These are phyloP conservation scores for Penicillium sp. DNA, from an alignment of 2,329 filamentous ascomycete genomes.

Conservation along the genomic window DNA sequence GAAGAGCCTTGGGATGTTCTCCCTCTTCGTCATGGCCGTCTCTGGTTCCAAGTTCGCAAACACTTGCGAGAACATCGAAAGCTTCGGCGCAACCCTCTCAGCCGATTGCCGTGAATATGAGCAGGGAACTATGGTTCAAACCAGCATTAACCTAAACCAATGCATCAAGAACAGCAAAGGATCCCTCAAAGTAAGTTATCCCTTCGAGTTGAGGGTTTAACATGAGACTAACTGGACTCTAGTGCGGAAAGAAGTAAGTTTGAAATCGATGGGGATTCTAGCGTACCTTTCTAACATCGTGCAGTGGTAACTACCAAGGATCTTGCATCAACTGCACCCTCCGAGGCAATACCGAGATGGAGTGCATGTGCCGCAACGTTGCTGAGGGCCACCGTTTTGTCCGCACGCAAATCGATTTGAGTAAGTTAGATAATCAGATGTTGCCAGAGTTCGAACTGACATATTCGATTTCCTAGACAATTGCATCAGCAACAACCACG, in stretches of 20 bases:
- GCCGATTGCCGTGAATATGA: slow-evolving; percentile 15
- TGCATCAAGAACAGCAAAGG: slow-evolving; percentile 21
- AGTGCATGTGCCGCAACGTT: slow-evolving; percentile 18
- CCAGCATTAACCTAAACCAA: slow-evolving; percentile 17
- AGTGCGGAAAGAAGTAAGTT: slow-evolving; percentile 21
- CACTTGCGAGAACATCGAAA: slow-evolving; percentile 17
- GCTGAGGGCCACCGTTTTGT: slow-evolving; percentile 14
- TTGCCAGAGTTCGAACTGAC: neutral
- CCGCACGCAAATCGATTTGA: slow-evolving; percentile 13
- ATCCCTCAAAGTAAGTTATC: slow-evolving; percentile 8
- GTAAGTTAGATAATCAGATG: slow-evolving; percentile 2
- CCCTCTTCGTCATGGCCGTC: slow-evolving; percentile 13
- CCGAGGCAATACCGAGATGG: slow-evolving; percentile 13
- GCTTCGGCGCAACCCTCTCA: slow-evolving; percentile 8
- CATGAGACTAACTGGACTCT: neutral
- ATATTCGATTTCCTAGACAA: slow-evolving; percentile 10
- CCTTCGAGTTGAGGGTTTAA: neutral
- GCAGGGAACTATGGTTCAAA: slow-evolving; percentile 10
- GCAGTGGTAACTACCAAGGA: slow-evolving; percentile 15
- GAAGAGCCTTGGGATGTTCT: slow-evolving; percentile 15
- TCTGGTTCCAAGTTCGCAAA: slow-evolving; percentile 20
- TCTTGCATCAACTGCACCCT: slow-evolving; percentile 21
- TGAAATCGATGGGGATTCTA: neutral
- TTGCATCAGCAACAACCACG: slow-evolving; percentile 22
- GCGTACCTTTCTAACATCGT: neutral